These are phyloP conservation scores for Ceratobasidium sp. DNA, from an alignment of 1,284 basidiomycete genomes.

Conservation along the genomic window DNA sequence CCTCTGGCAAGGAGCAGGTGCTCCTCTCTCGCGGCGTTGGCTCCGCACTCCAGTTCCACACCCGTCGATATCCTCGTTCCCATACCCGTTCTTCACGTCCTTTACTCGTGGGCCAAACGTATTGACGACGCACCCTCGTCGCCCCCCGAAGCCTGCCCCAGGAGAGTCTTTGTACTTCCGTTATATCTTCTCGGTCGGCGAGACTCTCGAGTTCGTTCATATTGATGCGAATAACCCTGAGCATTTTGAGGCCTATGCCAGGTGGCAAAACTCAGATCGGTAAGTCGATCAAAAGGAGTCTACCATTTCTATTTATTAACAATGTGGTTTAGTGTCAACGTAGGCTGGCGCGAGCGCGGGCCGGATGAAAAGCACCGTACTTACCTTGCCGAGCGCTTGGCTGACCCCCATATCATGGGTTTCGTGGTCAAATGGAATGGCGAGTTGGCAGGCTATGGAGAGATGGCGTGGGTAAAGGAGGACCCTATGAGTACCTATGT, in stretches of 20 bases:
- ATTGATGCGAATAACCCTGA: constrained; percentile 57
- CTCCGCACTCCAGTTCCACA: constrained; percentile 52
- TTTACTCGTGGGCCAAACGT: constrained; percentile 64
- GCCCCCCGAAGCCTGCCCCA: constrained; percentile 63
- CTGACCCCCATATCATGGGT: constrained; percentile 60
- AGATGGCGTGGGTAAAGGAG: constrained; percentile 65
- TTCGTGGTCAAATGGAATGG: constrained; percentile 65
- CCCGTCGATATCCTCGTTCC: constrained; percentile 47
- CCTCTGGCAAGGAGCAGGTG: constrained; percentile 68
- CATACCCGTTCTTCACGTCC: constrained; percentile 58
- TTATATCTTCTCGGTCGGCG: constrained; percentile 59
- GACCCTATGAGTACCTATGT: constrained; percentile 48
- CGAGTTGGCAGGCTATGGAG: constrained; percentile 65
- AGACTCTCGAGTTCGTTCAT: constrained; percentile 60
- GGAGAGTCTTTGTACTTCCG: constrained; percentile 62
- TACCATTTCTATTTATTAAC: neutral
- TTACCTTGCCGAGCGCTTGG: constrained; percentile 58
- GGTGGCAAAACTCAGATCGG: constrained; percentile 65
- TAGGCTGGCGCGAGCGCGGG: constrained; percentile 64
- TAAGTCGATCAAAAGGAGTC: neutral
- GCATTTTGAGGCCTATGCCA: constrained; percentile 62
- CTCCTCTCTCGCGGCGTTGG: constrained; percentile 59
- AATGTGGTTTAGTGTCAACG: constrained; percentile 54
- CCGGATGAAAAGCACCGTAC: constrained; percentile 60
- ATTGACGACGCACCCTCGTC: constrained; percentile 64